These are phyloP conservation scores for Cyberlindnera mycetangii DNA, from an alignment of 805 yeast species.

Conservation along the genomic window DNA sequence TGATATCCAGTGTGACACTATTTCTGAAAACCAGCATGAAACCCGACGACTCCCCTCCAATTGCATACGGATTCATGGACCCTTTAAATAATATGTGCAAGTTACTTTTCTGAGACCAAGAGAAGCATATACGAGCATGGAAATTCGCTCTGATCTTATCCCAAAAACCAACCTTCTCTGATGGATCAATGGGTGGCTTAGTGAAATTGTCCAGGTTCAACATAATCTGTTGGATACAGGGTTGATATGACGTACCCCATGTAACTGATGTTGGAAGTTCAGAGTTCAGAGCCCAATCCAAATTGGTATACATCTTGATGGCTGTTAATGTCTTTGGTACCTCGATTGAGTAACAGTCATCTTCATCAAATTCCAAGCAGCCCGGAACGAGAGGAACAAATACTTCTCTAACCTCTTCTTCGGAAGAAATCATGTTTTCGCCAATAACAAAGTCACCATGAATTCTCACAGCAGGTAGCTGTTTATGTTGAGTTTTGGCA, in stretches of 20 bases:
- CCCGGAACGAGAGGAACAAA: constrained; percentile 61
- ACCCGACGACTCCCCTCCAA: constrained; percentile 69
- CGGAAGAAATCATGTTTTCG: constrained; percentile 54
- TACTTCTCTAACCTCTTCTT: constrained; percentile 54
- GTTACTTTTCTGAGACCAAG: constrained; percentile 47
- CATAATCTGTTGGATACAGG: constrained; percentile 80
- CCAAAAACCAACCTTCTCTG: constrained; percentile 87
- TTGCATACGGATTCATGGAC: constrained; percentile 71
- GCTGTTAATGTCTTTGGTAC: constrained; percentile 77
- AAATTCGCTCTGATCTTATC: constrained; percentile 75
- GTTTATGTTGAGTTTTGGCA: constrained; percentile 28
- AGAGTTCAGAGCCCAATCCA: constrained; percentile 54
- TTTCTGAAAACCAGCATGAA: constrained; percentile 71
- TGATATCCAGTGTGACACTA: constrained; percentile 55
- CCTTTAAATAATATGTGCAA: constrained; percentile 68
- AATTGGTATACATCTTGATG: constrained; percentile 65
- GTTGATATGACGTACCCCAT: constrained; percentile 85
- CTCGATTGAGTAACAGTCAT: constrained; percentile 48
- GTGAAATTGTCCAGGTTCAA: constrained; percentile 76
- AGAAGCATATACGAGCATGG: constrained; percentile 65
- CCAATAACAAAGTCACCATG: constrained; percentile 66
- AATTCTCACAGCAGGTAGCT: constrained; percentile 34
- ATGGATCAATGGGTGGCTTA: constrained; percentile 87
- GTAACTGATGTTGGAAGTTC: constrained; percentile 59
- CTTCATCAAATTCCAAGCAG: constrained; percentile 34